Conservation (phyloP, 148 eudicot genomes). For the Vaccinium myrtillus region DNA sequence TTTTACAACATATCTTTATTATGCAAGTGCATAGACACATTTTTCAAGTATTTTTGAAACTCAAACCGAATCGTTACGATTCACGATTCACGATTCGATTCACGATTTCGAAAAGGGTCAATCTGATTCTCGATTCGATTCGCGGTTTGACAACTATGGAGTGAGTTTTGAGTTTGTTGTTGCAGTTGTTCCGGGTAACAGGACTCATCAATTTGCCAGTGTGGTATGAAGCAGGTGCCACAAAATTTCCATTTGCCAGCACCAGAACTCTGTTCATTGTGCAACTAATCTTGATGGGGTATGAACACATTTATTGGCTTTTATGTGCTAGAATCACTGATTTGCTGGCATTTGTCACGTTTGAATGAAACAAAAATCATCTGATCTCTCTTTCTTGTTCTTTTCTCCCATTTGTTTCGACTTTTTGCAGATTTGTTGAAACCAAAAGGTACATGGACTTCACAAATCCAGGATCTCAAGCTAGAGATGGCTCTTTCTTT, state of each 20-base stretch:
- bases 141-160: too few relatives aligned
- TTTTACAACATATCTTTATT: too few relatives aligned
- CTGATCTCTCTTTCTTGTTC: not conserved
- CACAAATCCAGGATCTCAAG: slow-evolving; percentile 83
- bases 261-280: slow-evolving; percentile 67
- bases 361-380: not conserved
- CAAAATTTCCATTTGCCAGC: slow-evolving; percentile 74
- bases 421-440: slow-evolving; percentile 68
- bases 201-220: slow-evolving; percentile 74
- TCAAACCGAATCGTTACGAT: too few relatives aligned
- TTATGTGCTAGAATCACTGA: not conserved
- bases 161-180: not conserved
- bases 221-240: slow-evolving; percentile 96
- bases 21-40: too few relatives aligned
- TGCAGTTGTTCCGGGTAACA: slow-evolving; percentile 76
- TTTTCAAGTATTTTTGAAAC: too few relatives aligned
- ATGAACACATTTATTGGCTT: slow-evolving; percentile 5
- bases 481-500: slow-evolving; percentile 73
- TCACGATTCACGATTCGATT: too few relatives aligned
- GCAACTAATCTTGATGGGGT: slow-evolving; percentile 86
- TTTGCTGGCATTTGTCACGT: not conserved
- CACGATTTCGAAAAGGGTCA: too few relatives aligned
- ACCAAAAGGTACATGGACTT: slow-evolving; percentile 92
- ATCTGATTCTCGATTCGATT: too few relatives aligned
- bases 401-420: not conserved